Evolutionary conservation across 768 basidiomycete genomes (phyloP), one percentile per base, ranked within the genome.

Genomic region (Russula abietina): DNA sequence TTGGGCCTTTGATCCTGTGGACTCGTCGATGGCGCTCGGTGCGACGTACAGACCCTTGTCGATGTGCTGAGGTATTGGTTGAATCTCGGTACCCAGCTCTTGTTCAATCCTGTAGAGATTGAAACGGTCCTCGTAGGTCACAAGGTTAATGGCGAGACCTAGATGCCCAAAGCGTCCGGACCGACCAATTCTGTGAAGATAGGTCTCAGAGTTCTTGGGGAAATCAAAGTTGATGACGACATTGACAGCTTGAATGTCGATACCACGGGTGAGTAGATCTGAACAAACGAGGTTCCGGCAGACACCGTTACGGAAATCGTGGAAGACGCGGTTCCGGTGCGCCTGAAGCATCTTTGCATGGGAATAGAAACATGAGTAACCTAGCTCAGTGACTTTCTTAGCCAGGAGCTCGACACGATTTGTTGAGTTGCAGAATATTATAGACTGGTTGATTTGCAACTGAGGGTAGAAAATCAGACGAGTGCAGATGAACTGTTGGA

Each of bases 221-320:
- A 98, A 97, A 74, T 99, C 96, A 72, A 99, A 99, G 78, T 98
- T 98, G 83, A 99, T 98, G 71, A 99, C 96, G 73, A 98, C 97
- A 76, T 99, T 99, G 65, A 99, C 96, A 62, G 96, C 97, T 78
- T 98, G 97, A 73, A 99, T 99, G 76, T 99, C 96, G 74, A 99
- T 99, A 77, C 96, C 96, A 68, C 96, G 91, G 26, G 96, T 99
- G 71, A 99, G 87, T 66, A 99, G 86, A 77, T 99, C 96, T 57
- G 86, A 88, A 79, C 96, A 99, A 73, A 99, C 96, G 68, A 99
- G 87, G 79, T 99, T 99, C 70, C 96, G 88, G 80, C 96, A 98
- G 52, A 94, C 93, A 67, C 96, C 96, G 71, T 92, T 93, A 67
- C 97, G 88, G 86, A 99, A 99, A 77, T 98, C 96, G 80, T 99